Evolutionary conservation across 768 basidiomycete genomes (phyloP).

Genomic region (Xerocomus spinulosus): DNA sequence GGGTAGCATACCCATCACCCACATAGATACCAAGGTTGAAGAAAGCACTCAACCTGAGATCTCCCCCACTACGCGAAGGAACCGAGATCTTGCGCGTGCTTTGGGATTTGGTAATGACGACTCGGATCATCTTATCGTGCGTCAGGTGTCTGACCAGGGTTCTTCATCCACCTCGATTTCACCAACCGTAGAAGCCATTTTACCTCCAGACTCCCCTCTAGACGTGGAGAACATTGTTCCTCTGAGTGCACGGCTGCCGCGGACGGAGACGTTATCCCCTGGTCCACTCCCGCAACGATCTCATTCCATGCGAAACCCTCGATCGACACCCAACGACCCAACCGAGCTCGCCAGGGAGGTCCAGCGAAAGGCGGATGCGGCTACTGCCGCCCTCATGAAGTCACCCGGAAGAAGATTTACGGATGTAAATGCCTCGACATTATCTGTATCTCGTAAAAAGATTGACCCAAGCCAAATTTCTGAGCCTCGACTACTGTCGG

Average conservation of each 20-base stretch:
- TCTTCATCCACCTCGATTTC: conserved; percentile 29
- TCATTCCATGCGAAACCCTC: conserved; percentile 37
- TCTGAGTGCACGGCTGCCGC: conserved; percentile 2
- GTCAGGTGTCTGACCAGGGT: conserved; percentile 21
- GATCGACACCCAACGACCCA: conserved; percentile 42
- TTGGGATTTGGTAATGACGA: conserved; percentile 57
- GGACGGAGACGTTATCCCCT: conserved; percentile 12
- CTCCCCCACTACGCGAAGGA: conserved; percentile 55
- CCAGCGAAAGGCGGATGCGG: conserved; percentile 63
- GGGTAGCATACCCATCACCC: conserved; percentile 45
- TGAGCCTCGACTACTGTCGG: conserved; percentile 59
- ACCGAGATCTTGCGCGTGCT: conserved; percentile 72
- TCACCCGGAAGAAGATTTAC: conserved; percentile 39
- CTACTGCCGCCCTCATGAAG: conserved; percentile 56
- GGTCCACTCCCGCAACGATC: conserved; percentile 25
- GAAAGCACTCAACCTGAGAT: conserved; percentile 30
- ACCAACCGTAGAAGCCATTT: conserved; percentile 34
- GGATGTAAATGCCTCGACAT: conserved; percentile 37
- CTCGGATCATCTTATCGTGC: conserved; percentile 20
- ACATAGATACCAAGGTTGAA: conserved; percentile 26
- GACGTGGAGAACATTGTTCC: conserved; percentile 11
- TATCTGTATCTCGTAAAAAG: conserved; percentile 47
- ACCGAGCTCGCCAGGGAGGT: conserved; percentile 60
- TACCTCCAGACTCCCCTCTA: conserved; percentile 20
- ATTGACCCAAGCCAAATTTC: conserved; percentile 64